phyloP scores from a whole-genome alignment of 2,329 filamentous ascomycete genomes.

The Ascosphaera acerosa region DNA sequence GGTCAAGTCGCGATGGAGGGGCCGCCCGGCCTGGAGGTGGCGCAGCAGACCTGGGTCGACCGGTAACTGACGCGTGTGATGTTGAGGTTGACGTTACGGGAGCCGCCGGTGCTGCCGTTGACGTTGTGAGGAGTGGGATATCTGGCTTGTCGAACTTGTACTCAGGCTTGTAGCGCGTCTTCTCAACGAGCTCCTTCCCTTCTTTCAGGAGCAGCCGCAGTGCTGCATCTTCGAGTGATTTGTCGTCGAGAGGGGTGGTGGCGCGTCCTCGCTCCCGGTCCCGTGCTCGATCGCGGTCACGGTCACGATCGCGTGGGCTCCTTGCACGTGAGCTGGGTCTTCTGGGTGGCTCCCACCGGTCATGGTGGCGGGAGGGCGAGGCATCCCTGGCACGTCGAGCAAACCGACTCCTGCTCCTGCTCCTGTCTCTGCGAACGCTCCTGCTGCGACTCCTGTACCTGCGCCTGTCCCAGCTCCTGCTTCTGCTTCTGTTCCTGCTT shows the following conservation, averaged over 20 bases:
- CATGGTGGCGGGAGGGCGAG: no score
- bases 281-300: constrained; percentile 11
- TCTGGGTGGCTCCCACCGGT: no score
- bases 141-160: constrained; percentile 25
- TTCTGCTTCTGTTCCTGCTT: constrained; percentile 21
- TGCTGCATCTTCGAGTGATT: constrained; percentile 29
- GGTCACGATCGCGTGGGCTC: constrained; percentile 13
- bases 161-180: constrained; percentile 24
- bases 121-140: constrained; percentile 17
- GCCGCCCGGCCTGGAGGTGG: constrained; percentile 1
- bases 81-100: constrained; percentile 1
- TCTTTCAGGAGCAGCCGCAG: constrained; percentile 28
- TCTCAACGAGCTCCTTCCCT: constrained; percentile 28
- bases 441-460: constrained; percentile 21
- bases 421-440: constrained; percentile 9
- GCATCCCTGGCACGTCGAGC: no score
- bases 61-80: constrained; percentile 1
- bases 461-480: constrained; percentile 24
- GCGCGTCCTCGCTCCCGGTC: constrained; percentile 7
- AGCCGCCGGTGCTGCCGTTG: constrained; percentile 12
- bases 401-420: constrained; percentile 11
- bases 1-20: no score
- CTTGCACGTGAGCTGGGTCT: constrained; percentile 5
- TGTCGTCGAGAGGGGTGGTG: constrained; percentile 21
- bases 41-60: background rate